Evolutionary conservation across 2,329 filamentous ascomycete species (phyloP).

Genomic region (Parascedosporium putredinis): DNA sequence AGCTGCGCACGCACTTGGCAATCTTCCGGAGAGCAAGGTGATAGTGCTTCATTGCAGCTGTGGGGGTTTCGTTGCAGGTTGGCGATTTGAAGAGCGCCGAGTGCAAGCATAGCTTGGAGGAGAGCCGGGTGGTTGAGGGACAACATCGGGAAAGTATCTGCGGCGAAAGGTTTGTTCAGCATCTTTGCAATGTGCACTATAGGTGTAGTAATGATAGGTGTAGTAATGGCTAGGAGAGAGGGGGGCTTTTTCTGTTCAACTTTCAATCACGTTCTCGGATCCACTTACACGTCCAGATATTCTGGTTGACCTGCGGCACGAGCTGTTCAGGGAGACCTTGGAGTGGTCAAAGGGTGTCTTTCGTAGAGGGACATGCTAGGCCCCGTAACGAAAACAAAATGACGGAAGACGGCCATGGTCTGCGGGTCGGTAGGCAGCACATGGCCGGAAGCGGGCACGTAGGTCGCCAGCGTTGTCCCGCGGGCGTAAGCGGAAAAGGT

Average conservation of each 20-base stretch:
- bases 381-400: slow-evolving; percentile 84
- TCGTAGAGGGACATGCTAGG: slow-evolving; percentile 83
- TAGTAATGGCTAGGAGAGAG: too few relatives aligned
- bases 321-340: slow-evolving; percentile 44
- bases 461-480: slow-evolving; percentile 48
- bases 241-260: too few relatives aligned
- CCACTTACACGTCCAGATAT: slow-evolving; percentile 51
- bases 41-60: slow-evolving; percentile 84
- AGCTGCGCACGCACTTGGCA: slow-evolving; percentile 61
- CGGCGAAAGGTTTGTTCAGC: too few relatives aligned
- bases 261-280: too few relatives aligned
- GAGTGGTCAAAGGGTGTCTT: slow-evolving; percentile 66
- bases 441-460: slow-evolving; percentile 52
- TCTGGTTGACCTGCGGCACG: slow-evolving; percentile 52
- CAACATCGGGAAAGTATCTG: slow-evolving; percentile 71
- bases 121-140: slow-evolving; percentile 78
- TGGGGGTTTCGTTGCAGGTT: slow-evolving; percentile 65
- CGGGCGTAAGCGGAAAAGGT: slow-evolving; percentile 38
- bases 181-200: too few relatives aligned
- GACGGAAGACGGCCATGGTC: slow-evolving; percentile 75
- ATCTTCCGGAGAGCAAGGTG: slow-evolving; percentile 73
- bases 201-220: too few relatives aligned
- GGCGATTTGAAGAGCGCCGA: slow-evolving; percentile 80
- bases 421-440: slow-evolving; percentile 71
- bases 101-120: slow-evolving; percentile 79